Conservation (phyloP, 2,329 filamentous ascomycete genomes). For the Fusarium sp. region DNA sequence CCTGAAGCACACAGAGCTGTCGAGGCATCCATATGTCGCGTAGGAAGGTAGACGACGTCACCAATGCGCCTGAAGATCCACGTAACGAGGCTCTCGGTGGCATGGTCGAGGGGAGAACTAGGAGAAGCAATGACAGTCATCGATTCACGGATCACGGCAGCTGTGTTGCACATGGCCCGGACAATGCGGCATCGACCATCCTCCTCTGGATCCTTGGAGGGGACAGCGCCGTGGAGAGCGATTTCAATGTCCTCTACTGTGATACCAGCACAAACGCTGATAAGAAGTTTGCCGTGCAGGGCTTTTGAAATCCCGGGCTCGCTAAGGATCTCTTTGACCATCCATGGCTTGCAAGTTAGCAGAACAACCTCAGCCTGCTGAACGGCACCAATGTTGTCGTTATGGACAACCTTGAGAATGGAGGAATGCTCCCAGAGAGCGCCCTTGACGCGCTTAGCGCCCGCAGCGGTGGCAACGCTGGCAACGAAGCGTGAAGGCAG, state of each 20-base stretch:
- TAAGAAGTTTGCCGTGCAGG: slow-evolving; percentile 80
- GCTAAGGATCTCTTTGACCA: slow-evolving; percentile 73
- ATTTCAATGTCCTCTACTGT: slow-evolving; percentile 73
- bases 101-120: slow-evolving; percentile 64
- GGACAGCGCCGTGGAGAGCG: slow-evolving; percentile 66
- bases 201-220: slow-evolving; percentile 55
- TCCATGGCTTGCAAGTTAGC: slow-evolving; percentile 83
- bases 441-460: slow-evolving; percentile 73
- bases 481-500: slow-evolving; percentile 82
- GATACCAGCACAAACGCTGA: slow-evolving; percentile 83
- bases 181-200: slow-evolving; percentile 71
- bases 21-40: slow-evolving; percentile 74
- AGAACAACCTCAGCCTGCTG: slow-evolving; percentile 77
- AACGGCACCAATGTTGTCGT: slow-evolving; percentile 75
- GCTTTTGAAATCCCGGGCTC: slow-evolving; percentile 76
- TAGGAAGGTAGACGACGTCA: slow-evolving; percentile 73
- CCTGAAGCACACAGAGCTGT: slow-evolving; percentile 80
- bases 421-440: slow-evolving; percentile 71
- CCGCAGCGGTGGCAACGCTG: slow-evolving; percentile 77
- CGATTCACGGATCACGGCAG: slow-evolving; percentile 78
- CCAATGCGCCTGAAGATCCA: slow-evolving; percentile 84
- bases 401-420: slow-evolving; percentile 72
- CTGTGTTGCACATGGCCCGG: slow-evolving; percentile 86
- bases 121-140: slow-evolving; percentile 82
- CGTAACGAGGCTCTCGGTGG: slow-evolving; percentile 67